Evolutionary conservation across 2,329 filamentous ascomycete genomes (phyloP).

Genomic region (Coniochaeta sp.): DNA sequence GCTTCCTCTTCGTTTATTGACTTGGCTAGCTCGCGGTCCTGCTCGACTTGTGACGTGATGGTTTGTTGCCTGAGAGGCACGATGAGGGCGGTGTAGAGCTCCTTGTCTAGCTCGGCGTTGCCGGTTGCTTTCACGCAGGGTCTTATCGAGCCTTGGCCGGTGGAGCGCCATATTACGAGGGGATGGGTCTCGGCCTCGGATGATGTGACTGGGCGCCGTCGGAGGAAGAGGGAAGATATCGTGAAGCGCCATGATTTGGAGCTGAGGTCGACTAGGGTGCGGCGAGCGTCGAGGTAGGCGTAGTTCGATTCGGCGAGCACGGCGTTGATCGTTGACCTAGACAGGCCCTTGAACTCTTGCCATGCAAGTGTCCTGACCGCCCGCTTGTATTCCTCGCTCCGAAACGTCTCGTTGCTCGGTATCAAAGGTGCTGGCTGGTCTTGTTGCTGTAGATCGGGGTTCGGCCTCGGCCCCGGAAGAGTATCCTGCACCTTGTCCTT

Average conservation of each 20-base stretch:
- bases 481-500: slow-evolving; percentile 12
- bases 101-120: slow-evolving; percentile 55
- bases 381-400: slow-evolving; percentile 58
- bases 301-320: slow-evolving; percentile 77
- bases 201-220: slow-evolving; percentile 49
- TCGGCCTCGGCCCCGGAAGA: not conserved
- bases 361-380: slow-evolving; percentile 63
- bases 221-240: slow-evolving; percentile 62
- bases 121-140: slow-evolving; percentile 61
- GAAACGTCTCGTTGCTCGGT: slow-evolving; percentile 57
- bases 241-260: slow-evolving; percentile 73
- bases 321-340: slow-evolving; percentile 66
- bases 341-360: slow-evolving; percentile 69
- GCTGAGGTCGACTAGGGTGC: slow-evolving; percentile 60
- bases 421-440: slow-evolving; percentile 24
- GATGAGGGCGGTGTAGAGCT: slow-evolving; percentile 53
- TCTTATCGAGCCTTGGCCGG: slow-evolving; percentile 45
- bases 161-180: slow-evolving; percentile 54
- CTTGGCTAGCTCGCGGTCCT: slow-evolving; percentile 46
- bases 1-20: slow-evolving; percentile 53
- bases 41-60: slow-evolving; percentile 35
- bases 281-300: slow-evolving; percentile 66
- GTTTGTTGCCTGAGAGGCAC: slow-evolving; percentile 41
- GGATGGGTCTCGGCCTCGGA: slow-evolving; percentile 53
- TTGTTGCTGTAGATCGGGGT: not conserved